Percentiles rank a stretch among this genome's conserved stretches.
Conservation (phyloP, 139 green algal genomes). For the Closterium sp. region DNA sequence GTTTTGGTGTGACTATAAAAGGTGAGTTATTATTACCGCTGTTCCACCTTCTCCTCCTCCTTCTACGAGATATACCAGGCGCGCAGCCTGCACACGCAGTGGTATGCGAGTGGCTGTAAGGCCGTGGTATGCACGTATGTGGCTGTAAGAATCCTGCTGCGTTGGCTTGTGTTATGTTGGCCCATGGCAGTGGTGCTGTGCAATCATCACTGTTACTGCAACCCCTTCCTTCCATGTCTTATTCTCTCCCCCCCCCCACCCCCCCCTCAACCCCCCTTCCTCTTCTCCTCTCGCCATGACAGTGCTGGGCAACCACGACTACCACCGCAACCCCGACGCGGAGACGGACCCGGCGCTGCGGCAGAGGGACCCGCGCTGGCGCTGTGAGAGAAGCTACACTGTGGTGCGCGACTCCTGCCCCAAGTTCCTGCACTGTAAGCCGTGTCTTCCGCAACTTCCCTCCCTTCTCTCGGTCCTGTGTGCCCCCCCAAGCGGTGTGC, state of each 20-base stretch:
- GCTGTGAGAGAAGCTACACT: constrained; percentile 25
- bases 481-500: background rate
- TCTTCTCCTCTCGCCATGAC: background rate
- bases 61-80: constrained; percentile 43
- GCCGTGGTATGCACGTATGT: no score
- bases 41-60: background rate
- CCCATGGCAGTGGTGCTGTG: no score
- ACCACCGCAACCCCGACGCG: constrained; percentile 11
- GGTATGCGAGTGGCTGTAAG: constrained; percentile 47
- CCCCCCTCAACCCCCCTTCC: background rate
- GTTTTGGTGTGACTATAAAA: no score
- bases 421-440: background rate
- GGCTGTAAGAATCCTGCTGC: no score
- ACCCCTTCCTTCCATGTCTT: background rate
- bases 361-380: constrained; percentile 36
- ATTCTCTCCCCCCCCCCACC: background rate
- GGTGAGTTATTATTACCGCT: no score
- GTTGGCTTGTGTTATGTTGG: no score
- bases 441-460: background rate
- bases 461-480: no score
- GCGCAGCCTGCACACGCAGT: constrained; percentile 35
- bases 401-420: constrained; percentile 10
- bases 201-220: constrained; percentile 39
- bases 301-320: constrained; percentile 53
- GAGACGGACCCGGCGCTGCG: constrained; percentile 25